Evolutionary conservation across 2,329 filamentous ascomycete genomes (phyloP), one percentile per base, ranked within the genome.

Genomic region (Calonectria henricotiae): DNA sequence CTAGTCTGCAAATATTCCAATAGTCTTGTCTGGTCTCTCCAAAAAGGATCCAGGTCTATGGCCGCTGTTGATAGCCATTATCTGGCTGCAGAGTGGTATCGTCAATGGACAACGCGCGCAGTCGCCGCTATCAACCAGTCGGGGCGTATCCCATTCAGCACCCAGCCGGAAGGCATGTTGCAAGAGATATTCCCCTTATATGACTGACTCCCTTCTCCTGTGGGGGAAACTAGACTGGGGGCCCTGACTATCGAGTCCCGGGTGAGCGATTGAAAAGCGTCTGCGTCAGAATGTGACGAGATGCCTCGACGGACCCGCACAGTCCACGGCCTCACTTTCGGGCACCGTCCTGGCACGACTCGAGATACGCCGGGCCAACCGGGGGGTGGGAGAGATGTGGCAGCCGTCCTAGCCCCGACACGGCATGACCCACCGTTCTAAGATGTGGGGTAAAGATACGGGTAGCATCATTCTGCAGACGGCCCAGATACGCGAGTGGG

Each of bases 391-490:
- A 35, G 39, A 58, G 67, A 69, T 69, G 65, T 55, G 61, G 23
- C 49, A 55, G 15, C 25, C 47, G 51, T 44, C 35, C 67, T 69
- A 69, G 62, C 39, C 67, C 67, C 30, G 39, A 66, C 55, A 25
- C 61, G 46, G 67, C 46, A 54, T 66, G 39, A 62, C 27, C 46
- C 55, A 39, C 17, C 54, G 27, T n/a, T 20, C 17, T 47, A 25
- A 25, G 41, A 44, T 69, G 62, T 69, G 67, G 67, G 67, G 67
- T 69, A 69, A 69, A 55, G 55, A 62, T 65, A 65, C 62, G 67
- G 62, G 67, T 65, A 69, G 41, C 46, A 62, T 47, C 41, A 64
- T 41, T 37, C n/a, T 41, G 35, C 47, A 43, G 13, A 39, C 62
- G 35, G 44, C 44, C 32, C 43, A 68, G 61, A 65, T 68, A 49